These are phyloP conservation scores for Quercus tomentella DNA, from an alignment of 331 rosid genomes.

Conservation along the genomic window DNA sequence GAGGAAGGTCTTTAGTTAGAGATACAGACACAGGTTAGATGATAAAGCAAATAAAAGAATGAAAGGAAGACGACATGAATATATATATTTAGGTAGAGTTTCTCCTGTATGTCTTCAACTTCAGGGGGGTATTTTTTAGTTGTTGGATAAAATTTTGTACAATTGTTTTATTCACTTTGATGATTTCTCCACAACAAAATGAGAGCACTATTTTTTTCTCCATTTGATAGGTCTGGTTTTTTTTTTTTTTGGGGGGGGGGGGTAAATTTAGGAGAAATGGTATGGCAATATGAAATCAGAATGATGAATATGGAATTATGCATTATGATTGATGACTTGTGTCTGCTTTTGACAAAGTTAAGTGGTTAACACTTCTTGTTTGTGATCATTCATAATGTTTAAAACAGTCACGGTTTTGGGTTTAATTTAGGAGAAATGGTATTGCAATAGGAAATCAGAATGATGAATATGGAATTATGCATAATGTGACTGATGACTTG, in stretches of 20 bases:
- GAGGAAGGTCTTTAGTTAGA: background rate
- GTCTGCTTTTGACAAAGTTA: background rate
- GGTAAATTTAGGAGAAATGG: background rate
- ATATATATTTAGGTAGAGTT: background rate
- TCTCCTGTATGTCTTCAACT: no score
- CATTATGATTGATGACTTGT: background rate
- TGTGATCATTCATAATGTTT: background rate
- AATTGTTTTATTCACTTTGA: background rate
- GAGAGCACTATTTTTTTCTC: background rate
- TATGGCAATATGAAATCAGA: background rate
- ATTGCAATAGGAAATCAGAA: background rate
- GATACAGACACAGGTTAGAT: background rate
- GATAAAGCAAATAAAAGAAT: background rate
- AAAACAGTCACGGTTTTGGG: background rate
- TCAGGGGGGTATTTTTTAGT: no score
- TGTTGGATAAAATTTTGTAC: no score
- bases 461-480: conserved; percentile 3
- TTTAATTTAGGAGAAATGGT: background rate
- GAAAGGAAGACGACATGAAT: background rate
- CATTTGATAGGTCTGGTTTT: no score
- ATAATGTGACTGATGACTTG: background rate
- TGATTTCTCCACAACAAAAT: background rate
- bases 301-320: conserved; percentile 4
- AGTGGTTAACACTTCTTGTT: background rate
- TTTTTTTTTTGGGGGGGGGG: background rate